Evolutionary conservation across 164 flowering plant species (phyloP).

Genomic region (Magnolia changhungtana): DNA sequence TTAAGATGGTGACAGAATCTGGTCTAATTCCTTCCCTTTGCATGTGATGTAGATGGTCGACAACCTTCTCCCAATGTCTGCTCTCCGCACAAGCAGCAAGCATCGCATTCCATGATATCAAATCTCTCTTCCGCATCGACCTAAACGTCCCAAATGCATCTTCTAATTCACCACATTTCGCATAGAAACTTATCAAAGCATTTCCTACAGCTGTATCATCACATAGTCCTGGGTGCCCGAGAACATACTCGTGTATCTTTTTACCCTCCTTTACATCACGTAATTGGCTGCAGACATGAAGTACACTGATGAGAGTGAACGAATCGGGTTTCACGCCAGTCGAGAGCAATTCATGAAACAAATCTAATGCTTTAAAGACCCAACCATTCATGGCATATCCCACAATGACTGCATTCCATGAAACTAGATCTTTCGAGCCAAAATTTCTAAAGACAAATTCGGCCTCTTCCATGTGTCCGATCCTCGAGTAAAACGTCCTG

Average conservation of each 20-base stretch:
- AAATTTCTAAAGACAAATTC: conserved; percentile 47
- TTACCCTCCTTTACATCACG: conserved; percentile 36
- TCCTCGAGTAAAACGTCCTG: conserved; percentile 62
- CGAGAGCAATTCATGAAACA: conserved; percentile 42
- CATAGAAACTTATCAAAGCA: conserved; percentile 68
- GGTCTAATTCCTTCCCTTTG: conserved; percentile 48
- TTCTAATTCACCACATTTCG: conserved; percentile 41
- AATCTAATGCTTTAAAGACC: conserved; percentile 42
- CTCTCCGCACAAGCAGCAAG: conserved; percentile 53
- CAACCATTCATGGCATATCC: conserved; percentile 57
- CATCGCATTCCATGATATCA: conserved; percentile 83
- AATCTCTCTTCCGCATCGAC: conserved; percentile 41
- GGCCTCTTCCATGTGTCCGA: conserved; percentile 44
- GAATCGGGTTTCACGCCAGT: conserved; percentile 35
- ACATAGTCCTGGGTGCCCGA: conserved; percentile 31
- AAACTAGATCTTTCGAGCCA: conserved; percentile 60
- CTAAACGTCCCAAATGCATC: conserved; percentile 48
- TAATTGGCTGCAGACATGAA: conserved; percentile 63
- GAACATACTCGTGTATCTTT: conserved; percentile 56
- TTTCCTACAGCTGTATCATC: conserved; percentile 53
- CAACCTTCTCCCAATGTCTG: conserved; percentile 25
- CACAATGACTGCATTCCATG: conserved; percentile 80
- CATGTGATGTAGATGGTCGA: conserved; percentile 41
- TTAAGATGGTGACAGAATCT: conserved; percentile 59
- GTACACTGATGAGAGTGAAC: conserved; percentile 54